Evolutionary conservation across 768 basidiomycete species (phyloP).

Genomic region (Tylopilus sp.): DNA sequence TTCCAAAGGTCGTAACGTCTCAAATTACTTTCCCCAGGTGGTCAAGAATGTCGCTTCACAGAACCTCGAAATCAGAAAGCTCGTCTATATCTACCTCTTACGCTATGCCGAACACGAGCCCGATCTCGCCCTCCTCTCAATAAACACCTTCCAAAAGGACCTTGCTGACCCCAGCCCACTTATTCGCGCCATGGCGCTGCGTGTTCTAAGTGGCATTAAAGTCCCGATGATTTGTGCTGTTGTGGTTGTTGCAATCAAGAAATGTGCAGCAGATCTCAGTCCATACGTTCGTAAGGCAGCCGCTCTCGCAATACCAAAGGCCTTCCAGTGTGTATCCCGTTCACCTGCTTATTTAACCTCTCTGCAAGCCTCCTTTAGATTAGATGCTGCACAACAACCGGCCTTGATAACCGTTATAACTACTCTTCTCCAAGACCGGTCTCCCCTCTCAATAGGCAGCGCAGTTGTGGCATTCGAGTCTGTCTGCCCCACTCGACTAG

Average conservation of each 20-base stretch:
- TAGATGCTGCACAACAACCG: slow-evolving; percentile 70
- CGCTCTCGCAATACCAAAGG: slow-evolving; percentile 85
- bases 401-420: slow-evolving; percentile 68
- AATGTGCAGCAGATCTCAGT: slow-evolving; percentile 87
- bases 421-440: slow-evolving; percentile 65
- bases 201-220: slow-evolving; percentile 88
- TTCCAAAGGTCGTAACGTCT: slow-evolving; percentile 87
- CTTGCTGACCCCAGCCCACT: slow-evolving; percentile 88
- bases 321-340: slow-evolving; percentile 58
- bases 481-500: slow-evolving; percentile 83
- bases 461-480: slow-evolving; percentile 82
- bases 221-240: slow-evolving; percentile 86
- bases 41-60: slow-evolving; percentile 95
- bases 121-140: slow-evolving; percentile 90
- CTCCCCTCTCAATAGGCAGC: slow-evolving; percentile 84
- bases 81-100: slow-evolving; percentile 96
- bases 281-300: slow-evolving; percentile 95
- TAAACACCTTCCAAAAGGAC: slow-evolving; percentile 99
- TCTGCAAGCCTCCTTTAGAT: slow-evolving; percentile 40
- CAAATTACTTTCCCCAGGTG: slow-evolving; percentile 93
- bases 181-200: slow-evolving; percentile 93
- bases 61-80: slow-evolving; percentile 91
- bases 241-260: slow-evolving; percentile 85
- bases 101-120: slow-evolving; percentile 92
- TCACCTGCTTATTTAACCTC: not conserved